A percentile compares a stretch with the other conserved stretches of the same genome.
Evolutionary conservation across 2,329 filamentous ascomycete species (phyloP).

Genomic region (Neopestalotiopsis clavispora): DNA sequence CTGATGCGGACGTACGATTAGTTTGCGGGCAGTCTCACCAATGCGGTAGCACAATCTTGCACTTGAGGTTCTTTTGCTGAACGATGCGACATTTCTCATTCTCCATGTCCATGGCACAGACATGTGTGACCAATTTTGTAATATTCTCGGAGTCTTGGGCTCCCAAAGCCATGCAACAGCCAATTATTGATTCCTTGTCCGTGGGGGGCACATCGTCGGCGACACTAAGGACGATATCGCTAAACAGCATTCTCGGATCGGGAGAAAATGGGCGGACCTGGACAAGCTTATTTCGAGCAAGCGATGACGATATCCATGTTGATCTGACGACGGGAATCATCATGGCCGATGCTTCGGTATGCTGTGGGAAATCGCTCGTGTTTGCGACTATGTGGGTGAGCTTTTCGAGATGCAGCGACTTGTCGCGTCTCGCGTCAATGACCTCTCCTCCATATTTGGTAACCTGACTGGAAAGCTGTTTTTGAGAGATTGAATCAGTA

Average conservation of each 20-base stretch:
- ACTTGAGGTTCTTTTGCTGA: slow-evolving; percentile 66
- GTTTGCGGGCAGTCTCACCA: slow-evolving; percentile 62
- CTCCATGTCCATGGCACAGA: slow-evolving; percentile 81
- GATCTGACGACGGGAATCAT: slow-evolving; percentile 87
- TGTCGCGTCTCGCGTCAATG: slow-evolving; percentile 51
- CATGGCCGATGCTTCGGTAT: slow-evolving; percentile 71
- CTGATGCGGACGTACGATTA: neutral
- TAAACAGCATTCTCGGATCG: slow-evolving; percentile 89
- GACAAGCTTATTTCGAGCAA: slow-evolving; percentile 71
- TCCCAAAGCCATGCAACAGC: slow-evolving; percentile 86
- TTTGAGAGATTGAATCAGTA: neutral
- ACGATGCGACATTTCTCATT: slow-evolving; percentile 73
- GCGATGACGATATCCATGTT: slow-evolving; percentile 76
- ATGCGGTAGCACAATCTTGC: slow-evolving; percentile 89
- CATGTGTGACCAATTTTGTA: slow-evolving; percentile 80
- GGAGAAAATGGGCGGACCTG: slow-evolving; percentile 87
- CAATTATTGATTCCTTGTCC: slow-evolving; percentile 91
- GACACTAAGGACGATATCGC: slow-evolving; percentile 80
- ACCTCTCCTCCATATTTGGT: slow-evolving; percentile 56
- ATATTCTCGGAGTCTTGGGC: slow-evolving; percentile 78
- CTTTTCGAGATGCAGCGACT: slow-evolving; percentile 50
- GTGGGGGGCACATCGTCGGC: slow-evolving; percentile 83
- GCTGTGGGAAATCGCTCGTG: slow-evolving; percentile 91
- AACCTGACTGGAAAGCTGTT: slow-evolving; percentile 48
- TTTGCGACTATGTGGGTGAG: slow-evolving; percentile 67